Base-by-base conservation (phyloP, 148 eudicot genomes). In the Rhododendron griersonianum region DNA sequence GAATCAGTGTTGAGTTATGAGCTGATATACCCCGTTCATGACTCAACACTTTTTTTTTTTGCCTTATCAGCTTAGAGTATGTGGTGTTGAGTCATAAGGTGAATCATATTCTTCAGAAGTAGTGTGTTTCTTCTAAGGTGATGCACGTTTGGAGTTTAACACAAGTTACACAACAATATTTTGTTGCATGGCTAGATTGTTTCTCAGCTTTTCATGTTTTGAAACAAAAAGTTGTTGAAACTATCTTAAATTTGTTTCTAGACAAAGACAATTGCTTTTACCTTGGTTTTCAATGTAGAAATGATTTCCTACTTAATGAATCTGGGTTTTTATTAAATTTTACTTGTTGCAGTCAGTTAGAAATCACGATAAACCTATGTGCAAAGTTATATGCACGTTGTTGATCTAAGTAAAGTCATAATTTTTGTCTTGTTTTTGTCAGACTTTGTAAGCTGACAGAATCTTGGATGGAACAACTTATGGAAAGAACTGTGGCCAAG, bases 391-490 rank as follows among this genome's bases (percentile, higher is more conserved):
- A 28, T 9, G 35, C 65, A 50, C 13, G 2, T 84, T 33, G 74
- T 92, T 71, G 6, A 71, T 71, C 19, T 71, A 57, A 83, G 37
- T 55, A 48, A 21, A 50, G 84, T 53, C 86, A 91, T 82, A 88
- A 85, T 78, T 71, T 44, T 84, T 33, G 18, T 73, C 45, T 73
- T 39, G 45, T n/a, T 67, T 80, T 85, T 84, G 83, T 85, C 92
- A 97, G 99, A 89, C 98, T 97, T 86, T 94, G 95, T 89, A 92
- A 92, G 90, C 90, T 97, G 90, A 91, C 95, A 50, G 99, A 95
- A 88, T 93, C 93, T 85, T 97, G 99, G 99, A 97, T 97, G 98
- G 98, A 97, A 76, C 93, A 91, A 88, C 98, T 97, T 85, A 97
- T 97, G 99, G 95, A 94, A 86, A 93, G 98, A 93, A 94, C 95